A percentile compares a stretch with the other conserved stretches of the same genome.
Conservation (phyloP, 495 filamentous ascomycete genomes). For the Tuber microsphaerosporum region DNA sequence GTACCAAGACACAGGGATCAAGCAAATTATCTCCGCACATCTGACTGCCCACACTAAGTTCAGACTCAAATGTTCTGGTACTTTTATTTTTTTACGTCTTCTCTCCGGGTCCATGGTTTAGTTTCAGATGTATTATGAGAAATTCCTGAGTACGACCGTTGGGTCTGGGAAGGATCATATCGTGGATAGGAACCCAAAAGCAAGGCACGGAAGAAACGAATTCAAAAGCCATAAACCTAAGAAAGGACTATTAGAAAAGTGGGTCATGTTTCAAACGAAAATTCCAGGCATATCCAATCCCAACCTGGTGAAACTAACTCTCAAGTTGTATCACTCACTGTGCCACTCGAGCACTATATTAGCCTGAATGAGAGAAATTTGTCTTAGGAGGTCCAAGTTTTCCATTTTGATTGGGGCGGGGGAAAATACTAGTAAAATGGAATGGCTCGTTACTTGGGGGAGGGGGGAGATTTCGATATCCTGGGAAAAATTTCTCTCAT, state of each 20-base stretch:
- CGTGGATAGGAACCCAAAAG: neutral
- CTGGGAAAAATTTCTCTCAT: too few species aligned
- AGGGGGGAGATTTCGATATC: too few species aligned
- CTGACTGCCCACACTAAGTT: neutral
- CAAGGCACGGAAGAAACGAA: neutral
- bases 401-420: too few species aligned
- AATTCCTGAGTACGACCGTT: neutral
- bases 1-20: neutral
- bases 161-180: neutral
- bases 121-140: neutral
- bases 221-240: neutral
- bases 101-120: neutral
- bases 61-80: neutral
- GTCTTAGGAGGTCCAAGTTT: too few species aligned
- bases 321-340: neutral
- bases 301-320: neutral
- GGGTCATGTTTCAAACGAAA: neutral
- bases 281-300: neutral
- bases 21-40: neutral
- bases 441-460: too few species aligned
- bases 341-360: neutral
- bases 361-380: too few species aligned
- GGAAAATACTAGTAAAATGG: too few species aligned
- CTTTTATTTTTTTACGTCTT: too few species aligned
- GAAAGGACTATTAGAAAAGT: neutral